phyloP scores from a whole-genome alignment of 345 rosid species.

The Eucalyptus camaldulensis region DNA sequence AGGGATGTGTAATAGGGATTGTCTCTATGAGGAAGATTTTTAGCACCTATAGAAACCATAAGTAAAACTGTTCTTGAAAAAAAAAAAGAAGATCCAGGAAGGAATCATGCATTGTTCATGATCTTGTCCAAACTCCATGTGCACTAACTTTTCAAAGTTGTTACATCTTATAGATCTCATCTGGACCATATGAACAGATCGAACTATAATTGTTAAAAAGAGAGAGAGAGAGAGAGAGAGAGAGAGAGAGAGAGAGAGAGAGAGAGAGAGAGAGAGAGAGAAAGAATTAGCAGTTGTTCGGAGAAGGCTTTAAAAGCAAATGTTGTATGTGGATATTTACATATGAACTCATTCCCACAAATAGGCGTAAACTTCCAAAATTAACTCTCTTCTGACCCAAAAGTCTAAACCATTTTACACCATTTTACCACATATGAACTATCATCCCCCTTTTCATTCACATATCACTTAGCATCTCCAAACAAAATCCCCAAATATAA shows the following conservation, averaged over 20 bases:
- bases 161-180: background rate
- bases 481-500: background rate
- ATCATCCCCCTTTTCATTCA: background rate
- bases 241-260: no score
- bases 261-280: no score
- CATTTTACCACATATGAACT: no score
- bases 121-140: background rate
- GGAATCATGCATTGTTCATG: background rate
- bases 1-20: background rate
- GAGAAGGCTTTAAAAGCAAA: background rate
- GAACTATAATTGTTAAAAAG: background rate
- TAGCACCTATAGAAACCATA: background rate
- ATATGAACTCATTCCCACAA: background rate
- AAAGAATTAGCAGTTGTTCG: background rate
- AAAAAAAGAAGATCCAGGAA: background rate
- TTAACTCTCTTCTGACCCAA: background rate
- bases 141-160: background rate
- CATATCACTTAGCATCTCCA: background rate
- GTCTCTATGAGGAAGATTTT: background rate
- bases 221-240: no score
- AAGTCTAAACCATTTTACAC: no score
- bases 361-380: background rate
- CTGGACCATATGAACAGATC: background rate
- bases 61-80: background rate
- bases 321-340: background rate